These are phyloP conservation scores for Papiliotrema terrestris DNA, from an alignment of 1,284 basidiomycete species.

Conservation along the genomic window DNA sequence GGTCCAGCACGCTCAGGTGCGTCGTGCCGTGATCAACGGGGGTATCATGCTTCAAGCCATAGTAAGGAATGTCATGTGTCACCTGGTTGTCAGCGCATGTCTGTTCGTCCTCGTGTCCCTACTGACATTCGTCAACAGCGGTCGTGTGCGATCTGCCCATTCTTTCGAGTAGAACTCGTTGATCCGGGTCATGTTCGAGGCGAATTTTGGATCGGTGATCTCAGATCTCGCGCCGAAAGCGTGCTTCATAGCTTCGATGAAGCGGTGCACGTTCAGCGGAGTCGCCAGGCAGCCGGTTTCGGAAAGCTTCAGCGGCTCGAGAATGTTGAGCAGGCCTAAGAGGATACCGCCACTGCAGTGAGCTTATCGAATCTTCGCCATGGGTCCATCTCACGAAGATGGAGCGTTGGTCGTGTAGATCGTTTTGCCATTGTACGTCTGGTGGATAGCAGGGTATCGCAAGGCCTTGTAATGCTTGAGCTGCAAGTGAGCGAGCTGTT, in stretches of 20 bases:
- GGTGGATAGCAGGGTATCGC: constrained; percentile 68
- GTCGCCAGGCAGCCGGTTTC: constrained; percentile 25
- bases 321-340: constrained; percentile 43
- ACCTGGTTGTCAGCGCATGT: constrained; percentile 54
- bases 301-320: constrained; percentile 35
- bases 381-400: constrained; percentile 52
- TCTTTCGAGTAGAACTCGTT: constrained; percentile 66
- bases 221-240: constrained; percentile 59
- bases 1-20: constrained; percentile 76
- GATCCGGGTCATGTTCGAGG: constrained; percentile 53
- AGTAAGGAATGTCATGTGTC: constrained; percentile 77
- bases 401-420: constrained; percentile 83
- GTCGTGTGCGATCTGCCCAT: constrained; percentile 61
- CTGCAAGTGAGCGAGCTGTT: constrained; percentile 8
- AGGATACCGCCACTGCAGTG: constrained; percentile 34
- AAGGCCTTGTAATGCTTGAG: constrained; percentile 60
- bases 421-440: constrained; percentile 69
- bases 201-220: constrained; percentile 68
- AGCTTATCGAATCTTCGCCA: not conserved
- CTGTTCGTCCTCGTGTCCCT: constrained; percentile 21
- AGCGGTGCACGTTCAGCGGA: constrained; percentile 44
- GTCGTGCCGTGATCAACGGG: constrained; percentile 85
- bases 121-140: constrained; percentile 61
- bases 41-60: constrained; percentile 75
- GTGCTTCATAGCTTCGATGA: constrained; percentile 54